These are phyloP conservation scores for Metarhizium guizhouense DNA, from an alignment of 2,329 filamentous ascomycete species.

Conservation along the genomic window DNA sequence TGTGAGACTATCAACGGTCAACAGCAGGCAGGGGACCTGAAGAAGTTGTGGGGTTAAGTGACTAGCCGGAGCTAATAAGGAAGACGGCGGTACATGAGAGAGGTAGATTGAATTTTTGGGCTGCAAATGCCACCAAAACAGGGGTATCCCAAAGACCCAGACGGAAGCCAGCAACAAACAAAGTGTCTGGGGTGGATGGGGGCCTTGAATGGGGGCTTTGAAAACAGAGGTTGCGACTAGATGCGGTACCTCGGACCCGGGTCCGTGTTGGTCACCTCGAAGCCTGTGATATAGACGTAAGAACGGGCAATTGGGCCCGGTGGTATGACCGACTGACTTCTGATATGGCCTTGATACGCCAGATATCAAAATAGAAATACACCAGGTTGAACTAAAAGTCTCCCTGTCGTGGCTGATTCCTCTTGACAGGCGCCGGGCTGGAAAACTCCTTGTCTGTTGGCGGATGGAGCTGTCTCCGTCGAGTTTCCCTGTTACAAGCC, in stretches of 20 bases:
- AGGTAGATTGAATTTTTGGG: slow-evolving; percentile 2
- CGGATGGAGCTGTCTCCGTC: background rate
- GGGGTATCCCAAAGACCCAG: background rate
- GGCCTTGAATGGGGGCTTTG: slow-evolving; percentile 6
- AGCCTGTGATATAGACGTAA: slow-evolving; percentile 1
- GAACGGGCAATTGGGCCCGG: background rate
- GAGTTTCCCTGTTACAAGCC: background rate
- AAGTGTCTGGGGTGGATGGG: slow-evolving; percentile 4
- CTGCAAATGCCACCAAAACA: slow-evolving; percentile 2
- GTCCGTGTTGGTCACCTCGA: background rate
- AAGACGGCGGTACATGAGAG: background rate
- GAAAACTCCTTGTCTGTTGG: background rate
- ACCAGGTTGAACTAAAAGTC: background rate
- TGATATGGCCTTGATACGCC: background rate
- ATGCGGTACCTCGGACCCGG: slow-evolving; percentile 4
- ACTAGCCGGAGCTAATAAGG: slow-evolving; percentile 5
- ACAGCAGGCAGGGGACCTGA: background rate
- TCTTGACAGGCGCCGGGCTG: background rate
- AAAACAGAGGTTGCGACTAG: slow-evolving; percentile 3
- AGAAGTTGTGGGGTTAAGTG: slow-evolving; percentile 4
- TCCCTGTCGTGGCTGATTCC: background rate
- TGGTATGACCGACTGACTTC: background rate
- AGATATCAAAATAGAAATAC: background rate
- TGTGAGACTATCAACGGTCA: slow-evolving; percentile 1
- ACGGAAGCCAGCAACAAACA: background rate